phyloP scores from a whole-genome alignment of 2,329 filamentous ascomycete species.

The Pseudocercospora vitis region DNA sequence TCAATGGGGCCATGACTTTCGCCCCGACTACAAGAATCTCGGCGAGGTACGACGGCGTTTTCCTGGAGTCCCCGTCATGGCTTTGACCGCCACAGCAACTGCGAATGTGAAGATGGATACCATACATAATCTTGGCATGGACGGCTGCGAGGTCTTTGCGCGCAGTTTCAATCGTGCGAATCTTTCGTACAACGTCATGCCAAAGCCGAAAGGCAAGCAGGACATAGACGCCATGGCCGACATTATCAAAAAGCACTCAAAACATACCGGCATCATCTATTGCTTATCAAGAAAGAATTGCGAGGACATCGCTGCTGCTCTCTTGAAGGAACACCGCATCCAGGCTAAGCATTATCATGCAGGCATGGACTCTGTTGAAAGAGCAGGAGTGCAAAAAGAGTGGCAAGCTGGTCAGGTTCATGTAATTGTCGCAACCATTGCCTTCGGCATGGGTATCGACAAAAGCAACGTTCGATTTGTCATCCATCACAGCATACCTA shows the following conservation, averaged over 20 bases:
- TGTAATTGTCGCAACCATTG: slow-evolving; percentile 95
- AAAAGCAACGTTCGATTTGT: slow-evolving; percentile 96
- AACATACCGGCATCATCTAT: slow-evolving; percentile 87
- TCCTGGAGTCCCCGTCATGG: slow-evolving; percentile 83
- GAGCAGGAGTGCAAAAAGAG: slow-evolving; percentile 67
- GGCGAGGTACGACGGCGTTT: slow-evolving; percentile 72
- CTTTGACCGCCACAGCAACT: slow-evolving; percentile 91
- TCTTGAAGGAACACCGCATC: slow-evolving; percentile 63
- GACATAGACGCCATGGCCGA: slow-evolving; percentile 58
- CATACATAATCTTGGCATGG: slow-evolving; percentile 85
- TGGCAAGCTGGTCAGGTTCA: slow-evolving; percentile 82
- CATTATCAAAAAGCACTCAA: slow-evolving; percentile 65
- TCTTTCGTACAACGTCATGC: slow-evolving; percentile 78
- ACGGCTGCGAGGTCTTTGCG: slow-evolving; percentile 70
- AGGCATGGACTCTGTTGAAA: slow-evolving; percentile 66
- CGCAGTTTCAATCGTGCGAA: slow-evolving; percentile 99
- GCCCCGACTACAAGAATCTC: slow-evolving; percentile 89
- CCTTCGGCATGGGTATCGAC: slow-evolving; percentile 99
- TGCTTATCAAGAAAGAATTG: slow-evolving; percentile 82
- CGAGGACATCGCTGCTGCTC: slow-evolving; percentile 72
- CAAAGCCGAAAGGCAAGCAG: slow-evolving; percentile 60
- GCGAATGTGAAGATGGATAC: slow-evolving; percentile 90
- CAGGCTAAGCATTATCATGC: slow-evolving; percentile 85
- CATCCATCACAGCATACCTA: slow-evolving; percentile 87
- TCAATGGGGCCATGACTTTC: slow-evolving; percentile 98